Evolutionary conservation across 73 alveolate genomes (phyloP).

Genomic region (Breviolum minutum): DNA sequence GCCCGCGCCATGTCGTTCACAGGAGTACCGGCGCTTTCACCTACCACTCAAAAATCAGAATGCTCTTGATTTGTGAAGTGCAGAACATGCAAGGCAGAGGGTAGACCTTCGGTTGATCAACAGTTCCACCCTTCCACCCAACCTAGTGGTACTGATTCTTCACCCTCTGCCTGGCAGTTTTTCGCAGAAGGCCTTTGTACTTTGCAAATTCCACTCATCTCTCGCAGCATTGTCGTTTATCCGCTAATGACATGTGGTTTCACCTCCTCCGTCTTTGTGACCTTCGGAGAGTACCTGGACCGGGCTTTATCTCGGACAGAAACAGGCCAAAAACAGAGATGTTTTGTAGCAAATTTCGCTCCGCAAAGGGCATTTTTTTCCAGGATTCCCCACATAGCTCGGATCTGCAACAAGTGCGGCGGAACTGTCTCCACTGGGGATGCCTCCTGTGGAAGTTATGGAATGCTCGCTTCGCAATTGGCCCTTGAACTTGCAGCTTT

Average conservation of each 20-base stretch:
- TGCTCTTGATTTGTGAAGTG: too few species aligned
- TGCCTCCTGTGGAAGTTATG: neutral
- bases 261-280: neutral
- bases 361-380: neutral
- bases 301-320: neutral
- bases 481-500: neutral
- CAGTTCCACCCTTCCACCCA: too few species aligned
- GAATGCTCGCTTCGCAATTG: neutral
- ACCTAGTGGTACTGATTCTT: constrained; percentile 19
- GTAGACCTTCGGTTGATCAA: too few species aligned
- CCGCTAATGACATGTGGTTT: too few species aligned
- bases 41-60: neutral
- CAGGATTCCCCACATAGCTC: constrained; percentile 43
- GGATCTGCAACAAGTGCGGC: constrained; percentile 86
- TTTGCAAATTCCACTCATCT: too few species aligned
- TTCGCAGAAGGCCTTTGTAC: too few species aligned
- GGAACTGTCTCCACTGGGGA: constrained; percentile 82
- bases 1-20: constrained; percentile 35
- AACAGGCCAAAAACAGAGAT: too few species aligned
- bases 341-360: neutral
- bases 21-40: constrained; percentile 33
- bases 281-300: constrained; percentile 17
- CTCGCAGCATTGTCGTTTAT: too few species aligned
- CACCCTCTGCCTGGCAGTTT: neutral
- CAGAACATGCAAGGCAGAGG: too few species aligned